Percentiles rank a stretch among this genome's conserved stretches.
Conservation (phyloP, 2,329 filamentous ascomycete species). For the Phaeophleospora eucalypticola region DNA sequence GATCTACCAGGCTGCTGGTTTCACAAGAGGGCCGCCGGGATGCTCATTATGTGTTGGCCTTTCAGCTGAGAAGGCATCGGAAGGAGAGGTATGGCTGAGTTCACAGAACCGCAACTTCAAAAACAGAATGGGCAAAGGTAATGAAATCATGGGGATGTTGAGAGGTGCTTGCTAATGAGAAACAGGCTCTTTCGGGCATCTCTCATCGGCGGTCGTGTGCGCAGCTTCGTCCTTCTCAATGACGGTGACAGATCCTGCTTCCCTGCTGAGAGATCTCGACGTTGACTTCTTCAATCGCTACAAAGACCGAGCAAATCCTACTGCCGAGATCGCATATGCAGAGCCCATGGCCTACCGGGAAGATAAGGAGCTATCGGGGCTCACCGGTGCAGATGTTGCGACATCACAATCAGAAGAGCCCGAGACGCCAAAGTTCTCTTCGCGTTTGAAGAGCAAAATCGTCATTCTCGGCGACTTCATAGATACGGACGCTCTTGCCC, state of each 20-base stretch:
- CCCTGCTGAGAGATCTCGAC: conserved; percentile 2
- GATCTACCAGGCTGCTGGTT: conserved; percentile 6
- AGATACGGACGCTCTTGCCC: conserved; percentile 9
- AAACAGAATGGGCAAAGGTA: conserved; percentile 12
- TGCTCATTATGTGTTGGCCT: conserved; percentile 11
- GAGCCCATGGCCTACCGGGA: too few species aligned
- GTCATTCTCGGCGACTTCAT: conserved; percentile 7
- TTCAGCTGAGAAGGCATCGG: conserved; percentile 6
- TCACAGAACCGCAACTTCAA: conserved; percentile 12
- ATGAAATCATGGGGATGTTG: background rate
- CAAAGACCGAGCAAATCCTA: background rate
- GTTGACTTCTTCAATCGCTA: background rate
- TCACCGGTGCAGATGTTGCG: too few species aligned
- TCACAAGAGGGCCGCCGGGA: conserved; percentile 1
- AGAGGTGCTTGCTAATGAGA: background rate
- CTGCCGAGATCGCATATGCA: too few species aligned
- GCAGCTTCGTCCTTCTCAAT: conserved; percentile 11
- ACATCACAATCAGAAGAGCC: too few species aligned
- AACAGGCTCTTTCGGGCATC: conserved; percentile 7
- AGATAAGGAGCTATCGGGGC: too few species aligned
- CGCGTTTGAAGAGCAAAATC: conserved; percentile 3
- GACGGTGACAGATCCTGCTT: conserved; percentile 9
- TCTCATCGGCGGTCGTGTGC: conserved; percentile 7
- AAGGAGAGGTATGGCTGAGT: conserved; percentile 7
- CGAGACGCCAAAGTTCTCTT: too few species aligned